Evolutionary conservation across 768 basidiomycete species (phyloP), one percentile per base, ranked within the genome.

Genomic region (Leccinellum rugosiceps): DNA sequence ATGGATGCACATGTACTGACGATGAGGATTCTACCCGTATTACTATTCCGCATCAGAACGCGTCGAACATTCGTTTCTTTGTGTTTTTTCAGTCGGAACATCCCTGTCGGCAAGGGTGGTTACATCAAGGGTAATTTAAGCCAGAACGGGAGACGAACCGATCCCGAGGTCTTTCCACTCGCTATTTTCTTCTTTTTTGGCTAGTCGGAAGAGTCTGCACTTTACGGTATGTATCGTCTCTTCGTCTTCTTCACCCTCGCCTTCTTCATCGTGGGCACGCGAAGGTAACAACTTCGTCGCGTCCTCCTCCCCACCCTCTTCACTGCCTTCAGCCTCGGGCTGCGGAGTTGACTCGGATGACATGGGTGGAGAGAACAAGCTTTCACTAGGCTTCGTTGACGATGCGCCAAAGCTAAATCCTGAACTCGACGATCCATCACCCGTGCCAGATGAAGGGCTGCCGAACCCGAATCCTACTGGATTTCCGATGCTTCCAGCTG

Each of bases 211-310:
- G 25, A 85, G 83, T 68, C 88, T 91, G 49, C 82, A 72, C 68
- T 77, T 83, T 49, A 83, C 76, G 46, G 75, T 72, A 68, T 88
- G 78, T 28, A 74, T 72, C 4, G 88, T 91, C 58, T 84, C 84
- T 65, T 93, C 91, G 41, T 86, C 79, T 67, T 93, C 88, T 72
- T 93, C 91, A 28, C 91, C 91, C 64, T 86, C 86, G 11, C 91
- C 90, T 58, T 89, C 88, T 53, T 76, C 76, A 61, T 89, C 88
- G 59, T 87, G 83, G 54, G 73, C 71, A n/a, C 57, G 62, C 10
- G 58, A 63, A 19, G 68, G 63, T 2, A 70, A 26, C 4, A 65
- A 11, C 26, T 68, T 72, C 13, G 50, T 38, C 3, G 32, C 31
- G 17, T 72, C 74, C 2, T 74, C 75, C 13, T 72, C 71, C 8